Base-by-base conservation (phyloP, 208 protist species). In the Acanthamoeba healyi region DNA sequence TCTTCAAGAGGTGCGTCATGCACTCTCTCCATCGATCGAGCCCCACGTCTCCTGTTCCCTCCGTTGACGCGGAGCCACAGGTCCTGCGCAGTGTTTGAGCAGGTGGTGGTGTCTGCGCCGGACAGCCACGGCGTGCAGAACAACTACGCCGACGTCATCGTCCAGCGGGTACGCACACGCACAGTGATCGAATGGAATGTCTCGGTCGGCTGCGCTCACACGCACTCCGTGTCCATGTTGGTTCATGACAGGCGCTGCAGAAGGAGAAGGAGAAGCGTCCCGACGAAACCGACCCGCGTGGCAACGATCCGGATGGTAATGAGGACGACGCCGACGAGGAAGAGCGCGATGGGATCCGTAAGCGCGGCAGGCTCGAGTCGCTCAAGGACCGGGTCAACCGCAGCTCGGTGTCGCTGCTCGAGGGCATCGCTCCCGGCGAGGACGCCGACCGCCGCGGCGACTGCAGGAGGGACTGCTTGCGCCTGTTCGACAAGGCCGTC, bases 141-240 rank as follows among this genome's bases (percentile, higher is more conserved):
- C 79, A 87, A 87, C 36, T 87, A 63, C 58, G 79, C 79, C n/a
- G 79, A 87, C 34, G 79, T 61, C 34, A 54, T 87, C 29, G 40
- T 29, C 10, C 40, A 87, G 24, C 24, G 49, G 29, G 79, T 87
- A 40, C 79, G 15, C 40, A 26, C 24, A 67, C 42, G 72, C 40
- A 32, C 10, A 29, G 5, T 81, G 12, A 26, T 81, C 34, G 15
- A 29, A 51, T 40, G 15, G 34, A 26, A n/a, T n/a, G n/a, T n/a
- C n/a, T n/a, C n/a, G n/a, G n/a, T n/a, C n/a, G n/a, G n/a, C n/a
- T n/a, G n/a, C n/a, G n/a, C n/a, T n/a, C n/a, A n/a, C n/a, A n/a
- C n/a, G n/a, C n/a, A n/a, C n/a, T n/a, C n/a, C n/a, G n/a, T n/a
- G n/a, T n/a, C n/a, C n/a, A n/a, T n/a, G n/a, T n/a, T n/a, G n/a